Percentiles rank a stretch among this genome's conserved stretches.
Evolutionary conservation across 2,329 filamentous ascomycete genomes (phyloP).

Genomic region (Ceratocystiopsis minuta): DNA sequence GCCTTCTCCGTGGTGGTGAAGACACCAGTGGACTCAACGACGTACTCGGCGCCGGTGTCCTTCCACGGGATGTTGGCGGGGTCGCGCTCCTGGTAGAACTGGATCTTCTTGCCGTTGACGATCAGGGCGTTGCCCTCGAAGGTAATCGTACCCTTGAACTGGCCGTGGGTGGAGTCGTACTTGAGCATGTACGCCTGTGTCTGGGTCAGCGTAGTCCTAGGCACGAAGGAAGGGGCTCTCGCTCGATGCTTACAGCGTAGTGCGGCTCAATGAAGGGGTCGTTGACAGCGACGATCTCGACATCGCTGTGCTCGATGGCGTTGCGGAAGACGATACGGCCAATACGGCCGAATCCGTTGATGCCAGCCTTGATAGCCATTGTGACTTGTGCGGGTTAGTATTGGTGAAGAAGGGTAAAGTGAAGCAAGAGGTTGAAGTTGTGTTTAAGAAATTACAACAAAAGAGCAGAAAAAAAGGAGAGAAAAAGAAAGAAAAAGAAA

Average conservation of each 20-base stretch:
- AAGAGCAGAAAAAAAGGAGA: not conserved
- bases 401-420: not conserved
- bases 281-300: constrained; percentile 93
- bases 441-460: not conserved
- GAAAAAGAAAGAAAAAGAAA: not conserved
- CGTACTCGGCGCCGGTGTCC: constrained; percentile 75
- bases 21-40: constrained; percentile 95
- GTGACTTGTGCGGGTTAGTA: constrained; percentile 15
- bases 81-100: constrained; percentile 88
- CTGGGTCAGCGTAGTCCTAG: too few species aligned
- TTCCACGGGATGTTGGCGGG: constrained; percentile 79
- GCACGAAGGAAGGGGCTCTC: not conserved
- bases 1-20: constrained; percentile 99
- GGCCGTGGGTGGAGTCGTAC: constrained; percentile 94
- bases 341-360: constrained; percentile 99
- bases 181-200: constrained; percentile 94
- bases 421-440: not conserved
- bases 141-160: constrained; percentile 84
- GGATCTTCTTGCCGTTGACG: constrained; percentile 88
- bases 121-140: constrained; percentile 52
- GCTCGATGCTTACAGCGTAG: constrained; percentile 67
- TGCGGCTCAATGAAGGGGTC: constrained; percentile 97
- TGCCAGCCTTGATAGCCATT: constrained; percentile 63
- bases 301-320: constrained; percentile 73
- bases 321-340: constrained; percentile 99